phyloP scores from a whole-genome alignment of 2,329 filamentous ascomycete species.

The Periconia sp. region DNA sequence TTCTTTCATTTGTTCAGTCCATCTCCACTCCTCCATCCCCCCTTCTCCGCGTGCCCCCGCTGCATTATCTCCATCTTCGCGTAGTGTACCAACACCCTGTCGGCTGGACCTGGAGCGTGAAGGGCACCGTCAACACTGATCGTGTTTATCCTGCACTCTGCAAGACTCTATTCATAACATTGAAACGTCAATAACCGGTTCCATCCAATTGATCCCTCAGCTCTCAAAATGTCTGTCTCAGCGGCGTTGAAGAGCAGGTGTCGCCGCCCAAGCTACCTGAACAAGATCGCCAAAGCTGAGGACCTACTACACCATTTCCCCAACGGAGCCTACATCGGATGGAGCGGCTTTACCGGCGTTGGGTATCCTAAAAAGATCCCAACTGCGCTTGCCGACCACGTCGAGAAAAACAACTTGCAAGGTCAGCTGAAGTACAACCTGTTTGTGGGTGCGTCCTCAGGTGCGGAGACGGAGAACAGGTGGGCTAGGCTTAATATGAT shows the following conservation, averaged over 20 bases:
- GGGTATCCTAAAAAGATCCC: constrained; percentile 91
- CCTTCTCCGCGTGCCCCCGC: neutral
- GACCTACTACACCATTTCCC: constrained; percentile 81
- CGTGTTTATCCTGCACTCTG: neutral
- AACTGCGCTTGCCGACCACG: constrained; percentile 80
- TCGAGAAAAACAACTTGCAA: constrained; percentile 82
- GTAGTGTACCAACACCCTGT: neutral
- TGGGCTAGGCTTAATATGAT: constrained; percentile 94
- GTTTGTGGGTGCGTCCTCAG: constrained; percentile 87
- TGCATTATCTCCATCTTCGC: neutral
- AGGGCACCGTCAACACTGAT: no score
- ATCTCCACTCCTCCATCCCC: constrained; percentile 7
- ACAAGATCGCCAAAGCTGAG: constrained; percentile 77
- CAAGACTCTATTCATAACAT: neutral
- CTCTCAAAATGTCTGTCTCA: constrained; percentile 58
- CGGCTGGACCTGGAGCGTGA: no score
- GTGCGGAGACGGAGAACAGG: constrained; percentile 86
- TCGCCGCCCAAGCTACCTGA: constrained; percentile 73
- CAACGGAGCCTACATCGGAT: constrained; percentile 83
- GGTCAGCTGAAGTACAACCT: constrained; percentile 83
- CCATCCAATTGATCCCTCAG: neutral
- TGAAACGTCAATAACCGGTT: neutral
- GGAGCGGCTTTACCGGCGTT: constrained; percentile 89
- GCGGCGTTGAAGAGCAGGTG: constrained; percentile 76
- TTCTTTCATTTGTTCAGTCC: constrained; percentile 4